Base-by-base conservation (phyloP, 2,329 filamentous ascomycete genomes). In the Podosphaera xanthii region DNA sequence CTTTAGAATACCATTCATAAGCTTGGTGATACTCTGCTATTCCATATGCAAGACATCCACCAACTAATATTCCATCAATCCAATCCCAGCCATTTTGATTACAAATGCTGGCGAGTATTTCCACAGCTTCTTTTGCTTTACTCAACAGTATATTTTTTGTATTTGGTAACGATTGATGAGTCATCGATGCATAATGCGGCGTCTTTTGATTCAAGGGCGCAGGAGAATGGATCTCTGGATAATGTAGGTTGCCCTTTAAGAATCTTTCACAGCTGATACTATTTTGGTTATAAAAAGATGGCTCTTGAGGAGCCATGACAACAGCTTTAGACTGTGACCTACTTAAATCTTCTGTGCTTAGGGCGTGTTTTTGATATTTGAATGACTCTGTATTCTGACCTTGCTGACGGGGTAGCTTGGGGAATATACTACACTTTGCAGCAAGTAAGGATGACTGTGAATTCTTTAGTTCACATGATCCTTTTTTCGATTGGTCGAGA, bases 51-150 rank as follows among this genome's bases (percentile, higher is more conserved):
- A 98, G 75, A 71, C 92, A 97, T 1, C 92, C 92, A 46, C 86
- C 88, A 5, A 97, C 75, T 46, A 97, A 75, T 75, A 97, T 90
- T 1, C 92, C 92, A 68, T 97, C 91, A 58, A 89, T 79, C 92
- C 92, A 98, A 65, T 82, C 79, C 86, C 87, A 92, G 8, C 77
- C 78, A 66, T 84, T 87, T 69, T 91, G 84, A 65, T 86, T 81
- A 68, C 88, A 94, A 5, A 94, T 72, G 63, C 76, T 80, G 14
- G 80, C 82, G 30, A 95, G 75, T 66, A 88, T 80, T 44, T 86
- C 80, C 30, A 94, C 71, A 2, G 86, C 85, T 5, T 78, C 74
- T 60, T 64, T 68, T 33, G 87, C 87, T 63, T 76, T 79, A 35
- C 50, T 61, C 4, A 61, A 10, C 33, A 67, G 65, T 5, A 64